Conservation (phyloP, 176 grass and related monocot species). For the Elymus sibiricus region DNA sequence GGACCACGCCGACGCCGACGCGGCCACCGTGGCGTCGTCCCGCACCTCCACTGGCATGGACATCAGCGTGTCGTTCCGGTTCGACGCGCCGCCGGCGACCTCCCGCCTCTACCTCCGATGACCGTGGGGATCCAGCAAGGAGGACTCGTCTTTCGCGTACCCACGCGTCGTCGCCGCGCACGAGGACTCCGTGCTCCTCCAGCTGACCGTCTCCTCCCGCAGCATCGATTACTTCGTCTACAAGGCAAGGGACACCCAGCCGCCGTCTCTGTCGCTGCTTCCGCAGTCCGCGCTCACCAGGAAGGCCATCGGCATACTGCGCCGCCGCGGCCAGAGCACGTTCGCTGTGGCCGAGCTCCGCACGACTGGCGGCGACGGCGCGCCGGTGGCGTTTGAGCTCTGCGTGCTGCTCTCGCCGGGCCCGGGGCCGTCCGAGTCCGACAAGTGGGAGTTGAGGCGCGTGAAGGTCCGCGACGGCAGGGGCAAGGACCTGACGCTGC, state of each 20-base stretch:
- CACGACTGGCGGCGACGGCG: not conserved
- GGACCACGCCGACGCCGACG: not conserved
- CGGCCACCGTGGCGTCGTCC: not conserved
- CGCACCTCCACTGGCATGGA: not conserved
- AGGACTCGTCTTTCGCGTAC: not conserved
- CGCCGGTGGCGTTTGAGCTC: not conserved
- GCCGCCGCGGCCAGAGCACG: not conserved
- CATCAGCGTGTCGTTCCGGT: not conserved
- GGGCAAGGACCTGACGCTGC: not conserved
- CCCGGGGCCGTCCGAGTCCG: not conserved
- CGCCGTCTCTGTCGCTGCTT: not conserved
- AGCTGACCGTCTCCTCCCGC: not conserved
- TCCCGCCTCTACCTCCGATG: not conserved
- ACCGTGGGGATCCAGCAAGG: not conserved
- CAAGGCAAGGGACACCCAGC: not conserved
- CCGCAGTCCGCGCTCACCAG: not conserved
- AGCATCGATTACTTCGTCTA: not conserved
- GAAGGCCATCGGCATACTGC: constrained; percentile 3
- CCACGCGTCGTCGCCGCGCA: not conserved
- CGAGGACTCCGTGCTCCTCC: not conserved
- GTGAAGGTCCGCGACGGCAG: not conserved
- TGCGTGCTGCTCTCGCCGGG: not conserved
- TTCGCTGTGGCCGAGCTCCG: not conserved
- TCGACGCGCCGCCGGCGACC: not conserved
- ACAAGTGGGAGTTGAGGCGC: not conserved